Percentiles rank a stretch among this genome's conserved stretches.
These are phyloP conservation scores for Prunus davidiana DNA, from an alignment of 306 rosid species.

Conservation along the genomic window DNA sequence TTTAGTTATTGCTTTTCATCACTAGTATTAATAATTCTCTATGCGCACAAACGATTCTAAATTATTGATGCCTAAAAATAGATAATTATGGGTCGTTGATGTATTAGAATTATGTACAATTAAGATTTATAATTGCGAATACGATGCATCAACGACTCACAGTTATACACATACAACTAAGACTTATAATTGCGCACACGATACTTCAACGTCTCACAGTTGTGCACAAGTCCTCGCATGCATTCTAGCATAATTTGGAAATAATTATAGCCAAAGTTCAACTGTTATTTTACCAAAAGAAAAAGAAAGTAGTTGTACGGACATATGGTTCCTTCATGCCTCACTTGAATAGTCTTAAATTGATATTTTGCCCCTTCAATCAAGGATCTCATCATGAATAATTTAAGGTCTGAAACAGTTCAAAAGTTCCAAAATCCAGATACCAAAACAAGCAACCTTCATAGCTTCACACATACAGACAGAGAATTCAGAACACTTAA, in stretches of 20 bases:
- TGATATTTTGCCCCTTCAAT: conserved; percentile 14
- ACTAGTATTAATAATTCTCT: too few relatives aligned
- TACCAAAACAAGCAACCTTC: background rate
- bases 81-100: fast-evolving
- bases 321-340: background rate
- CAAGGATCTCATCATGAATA: conserved; percentile 7
- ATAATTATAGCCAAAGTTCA: too few relatives aligned
- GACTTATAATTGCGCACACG: fast-evolving
- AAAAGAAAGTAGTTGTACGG: background rate
- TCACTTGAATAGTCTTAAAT: background rate
- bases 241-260: too few relatives aligned
- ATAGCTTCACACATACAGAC: too few relatives aligned
- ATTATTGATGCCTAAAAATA: too few relatives aligned
- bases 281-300: background rate
- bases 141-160: too few relatives aligned
- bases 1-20: too few relatives aligned
- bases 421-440: background rate
- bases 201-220: too few relatives aligned
- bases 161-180: too few relatives aligned
- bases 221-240: too few relatives aligned
- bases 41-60: too few relatives aligned
- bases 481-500: too few relatives aligned
- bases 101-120: fast-evolving
- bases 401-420: background rate
- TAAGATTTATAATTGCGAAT: fast-evolving